Evolutionary conservation across 139 green algal genomes (phyloP), one percentile per base, ranked within the genome.

Genomic region (Chlamydomonas eustigma): DNA sequence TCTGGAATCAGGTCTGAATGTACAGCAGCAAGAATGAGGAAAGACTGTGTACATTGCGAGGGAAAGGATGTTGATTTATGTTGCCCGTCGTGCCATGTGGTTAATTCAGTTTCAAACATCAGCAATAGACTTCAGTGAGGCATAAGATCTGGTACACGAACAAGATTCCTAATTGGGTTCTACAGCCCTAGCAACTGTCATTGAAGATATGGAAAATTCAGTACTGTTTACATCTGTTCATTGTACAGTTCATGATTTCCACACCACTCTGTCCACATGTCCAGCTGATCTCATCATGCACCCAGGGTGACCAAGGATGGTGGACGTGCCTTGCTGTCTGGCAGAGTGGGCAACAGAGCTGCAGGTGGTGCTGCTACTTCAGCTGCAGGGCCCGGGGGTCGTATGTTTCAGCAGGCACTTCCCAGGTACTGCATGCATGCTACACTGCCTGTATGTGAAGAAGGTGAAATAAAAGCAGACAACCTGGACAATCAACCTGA

Each of bases 1-100:
- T 83, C 74, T 65, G 84, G 84, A 71, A 83, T 89, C 74, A 86
- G 72, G 77, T 82, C 24, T 50, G 77, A 32, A n/a, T 69, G 44
- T 58, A n/a, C n/a, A n/a, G n/a, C n/a, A n/a, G n/a, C n/a, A 18
- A 58, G 44, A 18, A 58, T 58, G 44, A 58, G 18, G 44, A 18
- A 28, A 18, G 44, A 18, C 12, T 58, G 18, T 58, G 44, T 18
- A 58, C 12, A 12, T 18, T 28, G 12, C 44, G 44, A 18, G 44
- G 44, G 18, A 28, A 18, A 12, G 44, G 44, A 12, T 58, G 44
- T 58, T 18, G 18, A 28, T 18, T 18, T 12, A 18, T 58, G 44
- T 58, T n/a, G n/a, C 44, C 12, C 12, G 44, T 58, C 12, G 44
- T 12, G 44, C 44, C 18, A 18, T 58, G 44, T 28, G 44, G 44